phyloP scores from a whole-genome alignment of 169 alveolate genomes.

The Ophryocystis elektroscirrha region DNA sequence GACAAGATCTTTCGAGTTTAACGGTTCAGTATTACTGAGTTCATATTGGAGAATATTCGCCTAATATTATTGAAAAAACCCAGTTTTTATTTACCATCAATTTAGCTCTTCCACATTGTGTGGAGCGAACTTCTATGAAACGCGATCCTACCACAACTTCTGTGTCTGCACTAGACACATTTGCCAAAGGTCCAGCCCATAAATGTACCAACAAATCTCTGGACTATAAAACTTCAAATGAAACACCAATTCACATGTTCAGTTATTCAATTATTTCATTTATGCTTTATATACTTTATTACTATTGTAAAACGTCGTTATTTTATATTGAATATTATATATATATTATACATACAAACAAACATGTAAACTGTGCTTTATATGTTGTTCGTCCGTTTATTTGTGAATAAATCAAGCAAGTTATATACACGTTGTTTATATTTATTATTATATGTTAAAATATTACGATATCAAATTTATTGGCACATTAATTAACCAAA shows the following conservation, averaged over 20 bases:
- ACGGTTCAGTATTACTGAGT: not conserved
- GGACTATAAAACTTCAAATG: not conserved
- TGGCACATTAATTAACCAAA: too few species aligned
- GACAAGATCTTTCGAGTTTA: not conserved
- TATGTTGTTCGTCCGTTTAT: too few species aligned
- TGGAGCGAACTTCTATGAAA: not conserved
- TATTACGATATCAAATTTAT: too few species aligned
- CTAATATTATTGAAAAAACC: not conserved
- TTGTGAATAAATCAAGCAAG: too few species aligned
- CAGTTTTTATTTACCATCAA: not conserved
- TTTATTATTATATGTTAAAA: too few species aligned
- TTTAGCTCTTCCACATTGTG: not conserved
- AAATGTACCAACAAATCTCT: conserved; percentile 4
- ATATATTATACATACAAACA: too few species aligned
- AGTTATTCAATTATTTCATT: too few species aligned
- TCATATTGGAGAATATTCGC: not conserved
- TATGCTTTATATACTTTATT: too few species aligned
- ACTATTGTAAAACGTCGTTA: too few species aligned
- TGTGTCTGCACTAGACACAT: not conserved
- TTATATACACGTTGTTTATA: too few species aligned
- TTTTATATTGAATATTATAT: too few species aligned
- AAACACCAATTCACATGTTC: not conserved
- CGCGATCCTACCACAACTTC: conserved; percentile 4
- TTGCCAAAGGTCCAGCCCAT: conserved; percentile 9
- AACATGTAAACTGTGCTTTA: too few species aligned